These are phyloP conservation scores for Amanita pseudoporphyria DNA, from an alignment of 768 basidiomycete genomes.

Conservation along the genomic window DNA sequence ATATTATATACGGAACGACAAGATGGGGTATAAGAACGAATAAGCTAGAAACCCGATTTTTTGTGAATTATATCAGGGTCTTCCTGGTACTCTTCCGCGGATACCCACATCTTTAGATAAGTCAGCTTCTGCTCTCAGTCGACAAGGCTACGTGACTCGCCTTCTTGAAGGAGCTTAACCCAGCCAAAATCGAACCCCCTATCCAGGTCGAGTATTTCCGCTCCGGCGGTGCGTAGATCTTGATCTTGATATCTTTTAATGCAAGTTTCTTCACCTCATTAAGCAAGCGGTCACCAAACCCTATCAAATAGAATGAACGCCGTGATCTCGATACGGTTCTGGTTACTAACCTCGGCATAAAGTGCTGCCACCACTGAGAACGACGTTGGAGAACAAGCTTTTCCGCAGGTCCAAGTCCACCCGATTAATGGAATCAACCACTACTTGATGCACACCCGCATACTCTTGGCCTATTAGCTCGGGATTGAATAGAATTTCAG, in stretches of 20 bases:
- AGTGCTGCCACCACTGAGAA: constrained; percentile 93
- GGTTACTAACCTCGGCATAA: constrained; percentile 68
- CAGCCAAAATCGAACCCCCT: constrained; percentile 94
- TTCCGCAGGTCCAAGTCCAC: constrained; percentile 96
- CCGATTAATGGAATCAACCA: constrained; percentile 95
- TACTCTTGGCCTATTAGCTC: constrained; percentile 95
- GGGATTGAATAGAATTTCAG: constrained; percentile 96
- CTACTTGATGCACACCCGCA: constrained; percentile 94
- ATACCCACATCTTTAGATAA: constrained; percentile 89
- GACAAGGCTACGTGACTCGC: constrained; percentile 27
- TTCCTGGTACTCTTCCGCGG: constrained; percentile 98
- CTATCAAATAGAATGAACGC: constrained; percentile 23
- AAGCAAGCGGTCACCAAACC: constrained; percentile 92
- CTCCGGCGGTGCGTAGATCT: constrained; percentile 99
- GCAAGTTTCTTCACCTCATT: constrained; percentile 97
- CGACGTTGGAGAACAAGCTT: constrained; percentile 92
- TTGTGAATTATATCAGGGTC: constrained; percentile 98
- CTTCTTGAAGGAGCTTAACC: constrained; percentile 96
- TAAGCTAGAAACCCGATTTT: constrained; percentile 68
- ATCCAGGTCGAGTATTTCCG: constrained; percentile 98
- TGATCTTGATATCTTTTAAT: constrained; percentile 94
- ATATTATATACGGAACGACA: constrained; percentile 1
- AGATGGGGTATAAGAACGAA: constrained; percentile 8
- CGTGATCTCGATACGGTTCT: constrained; percentile 11
- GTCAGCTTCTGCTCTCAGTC: constrained; percentile 6